Evolutionary conservation across 768 basidiomycete species (phyloP).

Genomic region (Auricularia heimuer): DNA sequence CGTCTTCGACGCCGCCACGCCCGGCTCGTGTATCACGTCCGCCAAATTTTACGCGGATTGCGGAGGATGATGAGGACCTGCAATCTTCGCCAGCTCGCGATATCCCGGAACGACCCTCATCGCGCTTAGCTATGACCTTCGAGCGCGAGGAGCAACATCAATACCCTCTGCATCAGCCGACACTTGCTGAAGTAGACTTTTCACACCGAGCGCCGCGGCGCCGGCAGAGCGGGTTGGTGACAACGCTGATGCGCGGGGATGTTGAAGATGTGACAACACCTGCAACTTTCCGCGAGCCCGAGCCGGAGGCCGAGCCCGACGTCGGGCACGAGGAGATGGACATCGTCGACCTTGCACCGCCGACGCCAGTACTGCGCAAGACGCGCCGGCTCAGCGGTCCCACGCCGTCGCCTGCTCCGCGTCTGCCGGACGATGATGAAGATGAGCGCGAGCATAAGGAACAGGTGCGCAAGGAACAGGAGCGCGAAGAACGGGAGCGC

Average conservation of each 20-base stretch:
- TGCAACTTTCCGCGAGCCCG: neutral
- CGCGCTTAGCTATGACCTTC: neutral
- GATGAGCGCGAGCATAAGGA: constrained; percentile 11
- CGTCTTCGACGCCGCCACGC: neutral
- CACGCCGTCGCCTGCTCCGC: neutral
- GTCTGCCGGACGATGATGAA: neutral
- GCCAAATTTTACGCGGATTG: neutral
- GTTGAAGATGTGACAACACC: too few relatives aligned
- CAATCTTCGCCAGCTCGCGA: neutral
- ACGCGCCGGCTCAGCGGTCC: neutral
- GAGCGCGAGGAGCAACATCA: too few relatives aligned
- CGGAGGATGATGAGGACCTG: neutral
- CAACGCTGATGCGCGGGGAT: neutral
- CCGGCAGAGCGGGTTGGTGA: constrained; percentile 45
- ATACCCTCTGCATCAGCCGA: too few relatives aligned
- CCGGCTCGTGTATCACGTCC: neutral
- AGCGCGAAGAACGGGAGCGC: constrained; percentile 19
- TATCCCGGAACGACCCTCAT: neutral
- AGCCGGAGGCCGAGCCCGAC: neutral
- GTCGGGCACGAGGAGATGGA: neutral
- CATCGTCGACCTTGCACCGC: neutral
- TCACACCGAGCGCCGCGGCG: constrained; percentile 9
- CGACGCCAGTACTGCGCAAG: neutral
- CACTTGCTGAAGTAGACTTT: too few relatives aligned
- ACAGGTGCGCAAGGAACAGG: constrained; percentile 18